Conservation (phyloP, 1,284 basidiomycete genomes). For the Ceratobasidium papillatum region DNA sequence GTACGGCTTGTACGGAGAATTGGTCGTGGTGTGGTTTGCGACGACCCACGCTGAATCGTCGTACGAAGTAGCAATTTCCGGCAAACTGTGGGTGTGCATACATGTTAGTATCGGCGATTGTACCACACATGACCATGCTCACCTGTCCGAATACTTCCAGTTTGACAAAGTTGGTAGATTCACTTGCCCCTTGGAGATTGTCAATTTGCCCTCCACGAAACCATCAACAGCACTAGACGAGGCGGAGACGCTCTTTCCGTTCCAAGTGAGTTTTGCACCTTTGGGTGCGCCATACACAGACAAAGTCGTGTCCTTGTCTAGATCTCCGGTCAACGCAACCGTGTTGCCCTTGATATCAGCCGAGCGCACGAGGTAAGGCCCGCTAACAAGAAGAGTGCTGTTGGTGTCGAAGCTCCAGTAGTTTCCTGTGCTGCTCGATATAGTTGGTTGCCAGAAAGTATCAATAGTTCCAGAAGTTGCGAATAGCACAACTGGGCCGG, state of each 20-base stretch:
- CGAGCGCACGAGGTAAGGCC: slow-evolving; percentile 65
- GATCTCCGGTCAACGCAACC: slow-evolving; percentile 60
- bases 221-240: slow-evolving; percentile 29
- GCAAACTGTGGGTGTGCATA: slow-evolving; percentile 56
- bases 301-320: slow-evolving; percentile 55
- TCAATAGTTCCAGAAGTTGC: slow-evolving; percentile 17
- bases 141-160: slow-evolving; percentile 72
- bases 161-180: slow-evolving; percentile 52
- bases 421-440: slow-evolving; percentile 45
- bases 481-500: slow-evolving; percentile 26
- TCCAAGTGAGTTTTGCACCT: slow-evolving; percentile 70
- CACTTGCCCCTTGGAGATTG: slow-evolving; percentile 22
- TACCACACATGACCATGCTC: background rate
- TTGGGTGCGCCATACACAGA: slow-evolving; percentile 62
- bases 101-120: background rate
- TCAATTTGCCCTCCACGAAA: slow-evolving; percentile 15
- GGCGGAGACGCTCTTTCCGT: slow-evolving; percentile 55
- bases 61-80: slow-evolving; percentile 66
- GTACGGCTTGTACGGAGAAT: slow-evolving; percentile 69
- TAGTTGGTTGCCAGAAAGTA: slow-evolving; percentile 26
- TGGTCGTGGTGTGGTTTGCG: slow-evolving; percentile 74
- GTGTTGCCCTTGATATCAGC: slow-evolving; percentile 51
- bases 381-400: slow-evolving; percentile 60
- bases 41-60: slow-evolving; percentile 69
- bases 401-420: slow-evolving; percentile 64